Evolutionary conservation across 768 basidiomycete genomes (phyloP), one percentile per base, ranked within the genome.

Genomic region (Paxillus rubicundulus): DNA sequence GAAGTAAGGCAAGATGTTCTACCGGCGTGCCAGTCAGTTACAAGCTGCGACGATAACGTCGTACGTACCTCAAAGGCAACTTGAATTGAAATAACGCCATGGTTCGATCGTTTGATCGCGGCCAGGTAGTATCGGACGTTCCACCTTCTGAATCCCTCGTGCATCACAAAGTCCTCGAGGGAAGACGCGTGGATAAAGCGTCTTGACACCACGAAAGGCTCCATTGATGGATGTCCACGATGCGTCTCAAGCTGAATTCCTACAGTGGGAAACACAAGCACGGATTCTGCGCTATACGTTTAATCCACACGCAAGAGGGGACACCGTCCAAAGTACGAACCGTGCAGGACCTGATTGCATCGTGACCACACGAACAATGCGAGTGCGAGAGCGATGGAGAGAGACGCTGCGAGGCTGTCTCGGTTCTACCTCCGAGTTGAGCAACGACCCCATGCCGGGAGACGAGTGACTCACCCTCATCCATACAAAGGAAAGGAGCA

Each of bases 211-310:
- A 55, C 65, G 14, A 72, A 52, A 14, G 70, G 62, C 1, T 60
- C 53, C 4, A 69, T 17, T 13, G 67, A 64, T 9, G 77, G 77
- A 30, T 84, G 63, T 1, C 87, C 89, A 49, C 79, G 73, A 66
- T 82, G 81, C 0, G 82, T 85, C 65, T 91, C 88, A 3, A 92
- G 68, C 61, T 92, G 90, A 38, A 92, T 72, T 10, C 89, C 89
- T 48, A 86, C 81, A 1, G 75, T 71, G 8, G 85, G 84, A 41
- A 90, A 65, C 34, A 86, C 73, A 39, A 89, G 67, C 4, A 91
- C 70, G 17, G 87, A 89, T 70, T 92, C 89, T 91, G 49, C n/a
- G 21, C 4, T 37, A 17, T 8, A 14, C 10, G 39, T 54, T 54
- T 12, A 40, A 7, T 40, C 2, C 24, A 17, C n/a, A n/a, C 2